Percentiles rank a stretch among this genome's conserved stretches.
Conservation (phyloP, 2,329 filamentous ascomycete species). For the Aspergillus carbonarius region DNA sequence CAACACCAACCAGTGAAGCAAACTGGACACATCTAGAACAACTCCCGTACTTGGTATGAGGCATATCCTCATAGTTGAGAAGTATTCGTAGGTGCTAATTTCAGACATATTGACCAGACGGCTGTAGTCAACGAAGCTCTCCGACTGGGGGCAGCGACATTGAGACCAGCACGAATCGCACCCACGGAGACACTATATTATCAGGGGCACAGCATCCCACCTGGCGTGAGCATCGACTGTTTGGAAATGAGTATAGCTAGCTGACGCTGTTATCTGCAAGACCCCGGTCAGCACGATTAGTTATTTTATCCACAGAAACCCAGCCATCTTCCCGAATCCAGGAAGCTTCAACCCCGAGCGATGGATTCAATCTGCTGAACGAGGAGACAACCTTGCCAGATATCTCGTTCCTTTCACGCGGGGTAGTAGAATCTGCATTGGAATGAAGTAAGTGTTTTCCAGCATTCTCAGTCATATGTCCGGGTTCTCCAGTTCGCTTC, state of each 20-base stretch:
- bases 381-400: not conserved
- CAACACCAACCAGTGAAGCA: slow-evolving; percentile 20
- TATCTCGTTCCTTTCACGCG: not conserved
- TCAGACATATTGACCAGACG: not conserved
- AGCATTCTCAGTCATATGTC: not conserved
- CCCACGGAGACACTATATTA: slow-evolving; percentile 29
- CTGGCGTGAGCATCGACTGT: not conserved
- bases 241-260: not conserved
- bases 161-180: slow-evolving; percentile 28
- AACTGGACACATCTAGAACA: slow-evolving; percentile 37
- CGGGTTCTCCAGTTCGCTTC: not conserved
- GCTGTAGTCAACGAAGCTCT: slow-evolving; percentile 29
- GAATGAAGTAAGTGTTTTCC: not conserved
- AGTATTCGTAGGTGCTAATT: not conserved
- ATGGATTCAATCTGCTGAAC: slow-evolving; percentile 3
- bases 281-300: slow-evolving; percentile 1
- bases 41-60: slow-evolving; percentile 40
- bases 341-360: not conserved
- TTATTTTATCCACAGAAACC: slow-evolving; percentile 3
- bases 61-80: not conserved
- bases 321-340: not conserved
- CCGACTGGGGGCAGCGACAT: slow-evolving; percentile 40
- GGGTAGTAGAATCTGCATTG: not conserved
- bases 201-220: slow-evolving; percentile 28
- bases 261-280: not conserved